These are phyloP conservation scores for Erodium trifolium DNA, from an alignment of 441 rosid genomes.

Conservation along the genomic window DNA sequence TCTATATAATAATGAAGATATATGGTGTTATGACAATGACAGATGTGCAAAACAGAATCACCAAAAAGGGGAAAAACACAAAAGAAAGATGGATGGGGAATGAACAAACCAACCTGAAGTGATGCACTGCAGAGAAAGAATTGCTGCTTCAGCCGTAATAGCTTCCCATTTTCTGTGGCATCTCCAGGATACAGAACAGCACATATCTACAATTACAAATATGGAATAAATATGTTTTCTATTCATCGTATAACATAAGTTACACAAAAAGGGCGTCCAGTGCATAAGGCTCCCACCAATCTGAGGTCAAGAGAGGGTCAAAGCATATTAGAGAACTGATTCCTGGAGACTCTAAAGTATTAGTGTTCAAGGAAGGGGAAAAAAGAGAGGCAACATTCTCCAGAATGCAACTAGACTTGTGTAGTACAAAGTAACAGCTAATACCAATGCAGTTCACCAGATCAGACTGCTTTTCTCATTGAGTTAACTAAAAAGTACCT, in stretches of 20 bases:
- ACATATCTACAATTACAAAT: slow-evolving; percentile 56
- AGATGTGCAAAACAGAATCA: not conserved
- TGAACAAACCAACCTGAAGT: slow-evolving; percentile 62
- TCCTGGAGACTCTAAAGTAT: not conserved
- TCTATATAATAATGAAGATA: not conserved
- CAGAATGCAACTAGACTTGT: slow-evolving; percentile 5
- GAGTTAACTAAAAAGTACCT: slow-evolving; percentile 38
- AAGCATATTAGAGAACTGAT: not conserved
- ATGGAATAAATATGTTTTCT: not conserved
- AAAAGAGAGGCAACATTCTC: not conserved
- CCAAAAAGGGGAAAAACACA: not conserved
- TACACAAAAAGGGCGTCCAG: not conserved
- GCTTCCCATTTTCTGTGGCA: slow-evolving; percentile 92
- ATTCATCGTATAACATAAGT: slow-evolving; percentile 9
- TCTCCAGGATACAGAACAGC: slow-evolving; percentile 98
- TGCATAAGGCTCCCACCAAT: not conserved
- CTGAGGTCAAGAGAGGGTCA: not conserved
- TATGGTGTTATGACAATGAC: not conserved
- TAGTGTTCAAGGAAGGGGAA: not conserved
- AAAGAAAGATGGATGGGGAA: slow-evolving; percentile 8
- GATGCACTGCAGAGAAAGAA: slow-evolving; percentile 97
- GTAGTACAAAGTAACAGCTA: not conserved
- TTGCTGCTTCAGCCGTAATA: slow-evolving; percentile 90
- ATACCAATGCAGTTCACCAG: too few species aligned
- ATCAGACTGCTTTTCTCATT: not conserved